Base-by-base conservation (phyloP, 257 asterid genomes). In the Plantago elongata region DNA sequence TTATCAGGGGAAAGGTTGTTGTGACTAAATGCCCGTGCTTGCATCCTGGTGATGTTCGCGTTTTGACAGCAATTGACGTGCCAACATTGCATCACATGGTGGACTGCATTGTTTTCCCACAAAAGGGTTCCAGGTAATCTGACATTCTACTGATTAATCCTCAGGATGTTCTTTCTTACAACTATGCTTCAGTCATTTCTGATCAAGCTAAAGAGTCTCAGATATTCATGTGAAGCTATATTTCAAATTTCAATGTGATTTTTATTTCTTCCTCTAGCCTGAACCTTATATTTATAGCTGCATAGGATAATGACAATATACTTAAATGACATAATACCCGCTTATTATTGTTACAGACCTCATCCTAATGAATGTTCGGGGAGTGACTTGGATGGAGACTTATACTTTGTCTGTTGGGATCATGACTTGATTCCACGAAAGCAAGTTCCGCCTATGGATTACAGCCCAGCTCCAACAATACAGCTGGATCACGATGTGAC, bases 291-390 rank as follows among this genome's bases (percentile, higher is more conserved):
- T 34, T 34, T 7, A 7, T 34, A 34, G 40, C 1, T 34, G 40
- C 40, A 34, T 34, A 34, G 40, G 40, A 34, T 4, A 49, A 22
- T 54, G 17, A 17, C 44, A 54, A 12, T 54, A 54, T 12, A 54
- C 5, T 29, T 29, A 18, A n/a, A 55, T 30, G 45, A 4, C 16
- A 18, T 29, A 0, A 54, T 29, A 16, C 7, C 5, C 12, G 6
- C 7, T 54, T 13, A 9, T 18, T 9, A 29, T 30, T 63, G 60
- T 64, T 9, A 70, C 76, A 87, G 97, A 64, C 99, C 99, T 17
- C 97, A 89, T 74, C 97, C 99, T 30, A 87, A 89, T 75, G 99
- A 93, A 81, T 93, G 99, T 65, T 93, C 97, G 14, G 96, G 99
- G 65, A 87, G 97, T 62, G 99, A 93, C 72, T 77, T 89, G 83